These are phyloP conservation scores for Cairneyella variabilis DNA, from an alignment of 495 filamentous ascomycete genomes.

Conservation along the genomic window DNA sequence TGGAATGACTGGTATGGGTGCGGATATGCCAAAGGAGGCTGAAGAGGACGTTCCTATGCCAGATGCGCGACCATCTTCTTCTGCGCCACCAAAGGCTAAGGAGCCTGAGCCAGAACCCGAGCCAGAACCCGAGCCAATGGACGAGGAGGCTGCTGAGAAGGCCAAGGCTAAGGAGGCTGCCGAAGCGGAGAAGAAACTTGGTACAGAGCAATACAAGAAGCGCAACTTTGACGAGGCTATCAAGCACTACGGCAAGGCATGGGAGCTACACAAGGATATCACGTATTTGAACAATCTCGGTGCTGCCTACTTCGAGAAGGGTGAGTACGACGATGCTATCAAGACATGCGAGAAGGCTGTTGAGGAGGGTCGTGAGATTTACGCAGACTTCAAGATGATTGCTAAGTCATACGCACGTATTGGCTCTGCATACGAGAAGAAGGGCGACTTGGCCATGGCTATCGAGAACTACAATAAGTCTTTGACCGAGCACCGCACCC, in stretches of 20 bases:
- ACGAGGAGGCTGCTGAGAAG: constrained; percentile 78
- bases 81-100: no score
- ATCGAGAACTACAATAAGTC: constrained; percentile 91
- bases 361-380: constrained; percentile 78
- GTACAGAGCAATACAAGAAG: constrained; percentile 97
- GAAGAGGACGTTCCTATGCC: constrained; percentile 80
- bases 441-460: constrained; percentile 72
- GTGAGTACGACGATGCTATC: constrained; percentile 82
- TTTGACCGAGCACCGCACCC: constrained; percentile 93
- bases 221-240: constrained; percentile 91
- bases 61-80: constrained; percentile 50
- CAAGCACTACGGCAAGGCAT: constrained; percentile 92
- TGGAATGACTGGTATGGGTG: constrained; percentile 15
- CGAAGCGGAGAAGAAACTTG: constrained; percentile 90
- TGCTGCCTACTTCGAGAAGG: constrained; percentile 93
- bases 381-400: constrained; percentile 94
- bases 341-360: constrained; percentile 83
- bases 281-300: constrained; percentile 96
- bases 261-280: constrained; percentile 92
- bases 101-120: constrained; percentile 46
- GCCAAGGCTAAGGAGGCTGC: constrained; percentile 89
- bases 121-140: constrained; percentile 53
- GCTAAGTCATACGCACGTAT: constrained; percentile 96
- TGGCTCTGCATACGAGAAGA: constrained; percentile 85
- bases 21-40: constrained; percentile 47